Evolutionary conservation across 2,329 filamentous ascomycete genomes (phyloP).

Genomic region (Xylariaceae sp.): DNA sequence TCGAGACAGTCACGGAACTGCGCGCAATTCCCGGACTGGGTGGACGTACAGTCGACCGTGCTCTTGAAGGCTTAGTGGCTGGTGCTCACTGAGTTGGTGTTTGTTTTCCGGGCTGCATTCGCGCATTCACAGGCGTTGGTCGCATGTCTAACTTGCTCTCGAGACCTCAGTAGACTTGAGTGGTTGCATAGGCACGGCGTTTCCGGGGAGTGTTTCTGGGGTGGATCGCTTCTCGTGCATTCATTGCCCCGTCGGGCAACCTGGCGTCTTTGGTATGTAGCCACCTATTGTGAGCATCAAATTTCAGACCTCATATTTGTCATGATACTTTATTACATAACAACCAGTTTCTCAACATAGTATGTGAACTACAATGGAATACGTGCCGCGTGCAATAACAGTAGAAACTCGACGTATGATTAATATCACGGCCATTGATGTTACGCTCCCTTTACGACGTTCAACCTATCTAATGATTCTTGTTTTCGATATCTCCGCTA

Average conservation of each 20-base stretch:
- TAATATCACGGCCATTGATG: too few species aligned
- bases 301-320: not conserved
- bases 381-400: not conserved
- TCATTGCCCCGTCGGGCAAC: not conserved
- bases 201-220: constrained; percentile 7
- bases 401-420: not conserved
- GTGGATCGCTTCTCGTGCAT: constrained; percentile 1
- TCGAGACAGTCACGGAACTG: constrained; percentile 50
- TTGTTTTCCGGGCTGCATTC: constrained; percentile 10
- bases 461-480: too few species aligned
- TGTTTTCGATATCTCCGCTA: not conserved
- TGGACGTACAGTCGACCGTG: constrained; percentile 52
- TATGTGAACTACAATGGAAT: not conserved
- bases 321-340: not conserved
- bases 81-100: constrained; percentile 14
- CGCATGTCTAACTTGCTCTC: constrained; percentile 8
- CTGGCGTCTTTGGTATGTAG: constrained; percentile 1
- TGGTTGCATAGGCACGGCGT: constrained; percentile 28
- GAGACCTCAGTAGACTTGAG: constrained; percentile 10
- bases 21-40: constrained; percentile 55
- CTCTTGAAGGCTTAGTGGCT: constrained; percentile 46
- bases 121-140: constrained; percentile 18
- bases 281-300: not conserved
- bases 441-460: too few species aligned
- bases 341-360: not conserved